Evolutionary conservation across 2,329 filamentous ascomycete genomes (phyloP).

Genomic region (Rhexocercosporidium sp.): DNA sequence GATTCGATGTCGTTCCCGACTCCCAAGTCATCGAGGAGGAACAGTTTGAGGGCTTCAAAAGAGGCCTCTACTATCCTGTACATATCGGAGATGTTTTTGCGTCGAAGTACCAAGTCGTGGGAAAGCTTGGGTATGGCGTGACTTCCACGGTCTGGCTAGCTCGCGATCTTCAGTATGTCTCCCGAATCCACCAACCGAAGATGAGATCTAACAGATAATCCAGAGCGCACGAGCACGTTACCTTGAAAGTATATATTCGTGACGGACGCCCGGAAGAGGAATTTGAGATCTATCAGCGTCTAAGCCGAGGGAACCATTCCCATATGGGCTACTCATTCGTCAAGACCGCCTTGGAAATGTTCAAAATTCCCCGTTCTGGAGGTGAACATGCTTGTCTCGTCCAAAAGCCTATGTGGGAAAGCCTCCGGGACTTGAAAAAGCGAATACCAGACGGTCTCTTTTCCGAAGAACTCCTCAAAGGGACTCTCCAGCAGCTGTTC

Average conservation of each 20-base stretch:
- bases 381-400: constrained; percentile 34
- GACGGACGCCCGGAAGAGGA: background rate
- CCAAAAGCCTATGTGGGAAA: constrained; percentile 32
- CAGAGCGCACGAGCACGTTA: background rate
- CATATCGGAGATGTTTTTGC: constrained; percentile 10
- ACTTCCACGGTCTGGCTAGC: constrained; percentile 10
- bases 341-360: constrained; percentile 26
- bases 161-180: background rate
- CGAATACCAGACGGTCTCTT: background rate
- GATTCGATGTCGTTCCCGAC: background rate
- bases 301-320: background rate
- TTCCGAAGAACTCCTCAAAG: constrained; percentile 22
- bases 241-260: background rate
- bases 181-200: background rate
- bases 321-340: background rate
- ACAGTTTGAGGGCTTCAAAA: background rate
- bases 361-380: constrained; percentile 37
- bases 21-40: background rate
- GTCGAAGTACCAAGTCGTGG: constrained; percentile 12
- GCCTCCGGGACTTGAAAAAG: constrained; percentile 22
- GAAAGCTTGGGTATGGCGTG: constrained; percentile 9
- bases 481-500: constrained; percentile 24
- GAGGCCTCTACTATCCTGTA: background rate
- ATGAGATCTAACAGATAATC: background rate
- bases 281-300: background rate